Evolutionary conservation across 2,329 filamentous ascomycete species (phyloP), one percentile per base, ranked within the genome.

Genomic region (Shiraia sp.): DNA sequence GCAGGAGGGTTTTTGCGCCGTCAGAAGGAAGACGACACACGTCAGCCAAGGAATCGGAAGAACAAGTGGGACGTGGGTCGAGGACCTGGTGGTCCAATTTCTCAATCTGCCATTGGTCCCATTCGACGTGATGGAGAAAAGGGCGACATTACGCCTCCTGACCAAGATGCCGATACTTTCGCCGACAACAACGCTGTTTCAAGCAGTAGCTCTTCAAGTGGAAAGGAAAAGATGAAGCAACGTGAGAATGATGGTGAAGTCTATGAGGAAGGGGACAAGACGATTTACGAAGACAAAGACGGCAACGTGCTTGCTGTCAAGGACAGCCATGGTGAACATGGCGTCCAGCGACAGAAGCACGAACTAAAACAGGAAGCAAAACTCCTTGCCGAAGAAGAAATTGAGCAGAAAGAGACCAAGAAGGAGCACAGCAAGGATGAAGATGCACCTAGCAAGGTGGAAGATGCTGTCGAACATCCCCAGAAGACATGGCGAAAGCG

Each of bases 91-190:
- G 93, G 93, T 0, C 93, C 90, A 3, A 86, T 97, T 55, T 88
- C 82, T 47, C 85, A 95, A 61, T 96, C 92, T 25, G 93, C 93
- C 16, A 96, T 97, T 56, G 85, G 81, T 52, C 93, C 93, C 25
- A 71, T 73, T n/a, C 53, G 65, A 31, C 52, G 48, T 33, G 50
- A 63, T 10, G 60, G 66, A 26, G 63, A 67, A 26, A 59, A 63
- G 15, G 39, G 45, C 2, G 68, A 73, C 27, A 49, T 49, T 5
- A 54, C 57, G 12, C 60, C 68, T 12, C 55, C 70, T 59, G 45
- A 76, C 65, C 64, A 72, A 49, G 69, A 75, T 45, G 72, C 74
- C 23, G 72, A 73, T 40, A 72, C 70, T 12, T 58, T 70, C 37
- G 71, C 71, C 42, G 58, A 75, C 45, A 70, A 72, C 53, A 63